These are phyloP conservation scores for Marchantia paleacea DNA, from an alignment of 225 moss, liverwort and hornwort genomes.

Conservation along the genomic window DNA sequence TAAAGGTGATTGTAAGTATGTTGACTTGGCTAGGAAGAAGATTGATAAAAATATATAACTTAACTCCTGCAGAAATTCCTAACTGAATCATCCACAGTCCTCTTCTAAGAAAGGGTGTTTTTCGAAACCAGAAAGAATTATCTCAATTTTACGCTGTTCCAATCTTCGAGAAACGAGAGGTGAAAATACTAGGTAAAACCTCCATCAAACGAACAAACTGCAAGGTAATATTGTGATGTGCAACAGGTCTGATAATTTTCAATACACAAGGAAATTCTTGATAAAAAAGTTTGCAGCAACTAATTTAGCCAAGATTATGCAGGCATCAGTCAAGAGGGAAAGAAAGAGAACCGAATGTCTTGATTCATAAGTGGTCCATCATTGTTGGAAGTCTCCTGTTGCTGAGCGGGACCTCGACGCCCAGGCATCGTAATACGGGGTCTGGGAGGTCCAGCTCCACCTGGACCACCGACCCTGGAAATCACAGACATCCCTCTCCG, in stretches of 20 bases:
- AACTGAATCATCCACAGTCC: background rate
- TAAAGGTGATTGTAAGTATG: background rate
- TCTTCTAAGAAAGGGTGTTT: background rate
- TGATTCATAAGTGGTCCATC: constrained; percentile 47
- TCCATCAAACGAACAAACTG: too few relatives aligned
- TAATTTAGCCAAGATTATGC: too few relatives aligned
- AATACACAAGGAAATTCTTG: too few relatives aligned
- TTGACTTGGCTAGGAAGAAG: background rate
- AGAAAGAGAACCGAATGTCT: constrained; percentile 40
- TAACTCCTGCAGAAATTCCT: background rate
- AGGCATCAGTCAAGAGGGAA: background rate
- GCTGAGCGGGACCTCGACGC: constrained; percentile 28
- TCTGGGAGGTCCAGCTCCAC: constrained; percentile 24
- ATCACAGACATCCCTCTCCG: constrained; percentile 18
- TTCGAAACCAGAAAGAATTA: too few relatives aligned
- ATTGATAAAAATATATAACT: background rate
- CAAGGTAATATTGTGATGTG: too few relatives aligned
- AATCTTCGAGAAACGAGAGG: too few relatives aligned
- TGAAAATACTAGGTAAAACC: too few relatives aligned
- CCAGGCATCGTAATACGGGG: constrained; percentile 28
- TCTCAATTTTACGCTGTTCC: too few relatives aligned
- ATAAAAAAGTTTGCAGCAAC: too few relatives aligned
- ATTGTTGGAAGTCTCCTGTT: constrained; percentile 26
- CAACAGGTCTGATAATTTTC: too few relatives aligned
- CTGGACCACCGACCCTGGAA: constrained; percentile 20